A percentile compares a stretch with the other conserved stretches of the same genome.
Evolutionary conservation across 805 yeast genomes (phyloP).

Genomic region (Candida berthetii): DNA sequence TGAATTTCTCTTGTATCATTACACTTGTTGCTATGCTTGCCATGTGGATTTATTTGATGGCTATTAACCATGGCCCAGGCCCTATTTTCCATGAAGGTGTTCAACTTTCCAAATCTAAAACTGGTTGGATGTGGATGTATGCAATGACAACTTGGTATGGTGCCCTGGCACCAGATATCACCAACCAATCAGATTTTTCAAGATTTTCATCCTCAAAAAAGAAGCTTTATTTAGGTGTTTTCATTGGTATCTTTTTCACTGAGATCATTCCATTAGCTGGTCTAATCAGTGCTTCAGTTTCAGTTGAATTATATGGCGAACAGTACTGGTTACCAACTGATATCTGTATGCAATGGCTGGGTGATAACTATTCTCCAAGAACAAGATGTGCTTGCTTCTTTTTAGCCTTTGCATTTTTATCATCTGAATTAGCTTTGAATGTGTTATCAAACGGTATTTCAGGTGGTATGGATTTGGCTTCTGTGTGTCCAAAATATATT

Average conservation of each 20-base stretch:
- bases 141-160: constrained; percentile 35
- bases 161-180: constrained; percentile 30
- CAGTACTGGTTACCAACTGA: constrained; percentile 33
- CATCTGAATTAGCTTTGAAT: constrained; percentile 30
- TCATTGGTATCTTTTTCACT: constrained; percentile 26
- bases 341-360: constrained; percentile 32
- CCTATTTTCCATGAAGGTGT: constrained; percentile 21
- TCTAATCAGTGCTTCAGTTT: constrained; percentile 29
- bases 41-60: constrained; percentile 28
- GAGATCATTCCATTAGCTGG: constrained; percentile 36
- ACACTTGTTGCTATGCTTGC: constrained; percentile 34
- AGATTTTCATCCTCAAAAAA: constrained; percentile 26
- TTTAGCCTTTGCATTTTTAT: constrained; percentile 26
- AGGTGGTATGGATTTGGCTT: constrained; percentile 25
- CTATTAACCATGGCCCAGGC: constrained; percentile 29
- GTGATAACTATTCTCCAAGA: constrained; percentile 24
- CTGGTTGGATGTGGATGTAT: constrained; percentile 35
- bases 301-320: constrained; percentile 25
- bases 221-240: constrained; percentile 23
- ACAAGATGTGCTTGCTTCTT: constrained; percentile 37
- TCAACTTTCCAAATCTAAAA: constrained; percentile 18
- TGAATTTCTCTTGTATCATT: constrained; percentile 28
- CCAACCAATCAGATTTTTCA: constrained; percentile 34
- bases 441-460: constrained; percentile 30
- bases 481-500: constrained; percentile 17